Evolutionary conservation across 768 basidiomycete genomes (phyloP).

Genomic region (Lactarius deliciosus): DNA sequence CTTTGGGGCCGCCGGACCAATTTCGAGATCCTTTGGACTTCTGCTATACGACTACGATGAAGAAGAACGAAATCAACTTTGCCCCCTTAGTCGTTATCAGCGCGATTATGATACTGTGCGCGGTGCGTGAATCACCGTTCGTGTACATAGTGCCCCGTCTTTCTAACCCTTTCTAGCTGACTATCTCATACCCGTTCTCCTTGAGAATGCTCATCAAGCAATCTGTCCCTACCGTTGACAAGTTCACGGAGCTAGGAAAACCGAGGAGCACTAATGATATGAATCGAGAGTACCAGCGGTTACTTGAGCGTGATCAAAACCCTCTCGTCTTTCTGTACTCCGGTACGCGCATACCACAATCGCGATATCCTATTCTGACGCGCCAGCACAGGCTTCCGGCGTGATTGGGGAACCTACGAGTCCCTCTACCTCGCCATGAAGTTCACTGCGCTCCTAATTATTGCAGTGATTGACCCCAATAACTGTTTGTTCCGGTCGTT

Average conservation of each 20-base stretch:
- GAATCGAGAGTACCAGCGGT: slow-evolving; percentile 68
- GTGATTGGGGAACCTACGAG: slow-evolving; percentile 66
- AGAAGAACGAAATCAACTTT: slow-evolving; percentile 63
- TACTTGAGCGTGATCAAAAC: slow-evolving; percentile 61
- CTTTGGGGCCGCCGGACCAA: slow-evolving; percentile 55
- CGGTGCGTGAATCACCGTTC: slow-evolving; percentile 43
- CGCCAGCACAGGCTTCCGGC: slow-evolving; percentile 56
- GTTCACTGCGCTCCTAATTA: slow-evolving; percentile 60
- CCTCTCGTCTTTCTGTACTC: slow-evolving; percentile 71
- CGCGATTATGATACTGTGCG: slow-evolving; percentile 49
- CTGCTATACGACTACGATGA: slow-evolving; percentile 80
- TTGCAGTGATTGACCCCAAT: slow-evolving; percentile 64
- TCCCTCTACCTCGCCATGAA: slow-evolving; percentile 69
- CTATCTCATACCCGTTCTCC: slow-evolving; percentile 67
- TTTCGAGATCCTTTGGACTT: slow-evolving; percentile 67
- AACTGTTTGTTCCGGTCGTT: slow-evolving; percentile 70
- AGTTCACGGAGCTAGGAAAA: slow-evolving; percentile 69
- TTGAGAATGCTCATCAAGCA: slow-evolving; percentile 54
- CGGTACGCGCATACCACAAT: slow-evolving; percentile 43
- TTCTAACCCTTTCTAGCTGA: slow-evolving; percentile 45
- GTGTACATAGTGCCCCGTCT: not conserved
- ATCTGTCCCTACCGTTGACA: slow-evolving; percentile 64
- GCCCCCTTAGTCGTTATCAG: slow-evolving; percentile 63
- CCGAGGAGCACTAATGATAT: slow-evolving; percentile 53
- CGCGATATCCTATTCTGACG: slow-evolving; percentile 6